Conservation (phyloP, 2,329 filamentous ascomycete genomes). For the Pseudogymnoascus sp. region DNA sequence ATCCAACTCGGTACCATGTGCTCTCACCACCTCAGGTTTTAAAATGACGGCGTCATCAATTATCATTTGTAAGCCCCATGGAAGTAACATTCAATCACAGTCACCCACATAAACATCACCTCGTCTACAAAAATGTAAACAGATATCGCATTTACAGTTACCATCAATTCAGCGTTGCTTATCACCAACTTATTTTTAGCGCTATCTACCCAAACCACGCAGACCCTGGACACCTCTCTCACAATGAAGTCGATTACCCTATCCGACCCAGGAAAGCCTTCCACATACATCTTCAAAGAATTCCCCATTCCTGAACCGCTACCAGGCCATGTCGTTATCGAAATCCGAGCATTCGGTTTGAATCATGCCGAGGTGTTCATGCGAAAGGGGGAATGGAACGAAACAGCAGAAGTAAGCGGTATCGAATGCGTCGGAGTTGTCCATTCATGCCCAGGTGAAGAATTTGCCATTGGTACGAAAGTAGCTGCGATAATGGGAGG, state of each 20-base stretch:
- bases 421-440: slow-evolving; percentile 24
- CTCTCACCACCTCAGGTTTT: not conserved
- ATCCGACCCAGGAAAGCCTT: slow-evolving; percentile 16
- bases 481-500: slow-evolving; percentile 25
- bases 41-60: not conserved
- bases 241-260: slow-evolving; percentile 34
- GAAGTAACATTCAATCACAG: no score
- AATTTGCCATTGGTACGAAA: slow-evolving; percentile 18
- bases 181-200: not conserved
- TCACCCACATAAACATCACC: not conserved
- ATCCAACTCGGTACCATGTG: not conserved
- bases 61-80: no score
- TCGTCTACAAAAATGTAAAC: not conserved
- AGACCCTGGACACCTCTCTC: not conserved
- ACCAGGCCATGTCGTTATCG: slow-evolving; percentile 35
- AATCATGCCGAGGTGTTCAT: slow-evolving; percentile 29
- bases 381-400: slow-evolving; percentile 17
- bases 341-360: slow-evolving; percentile 36
- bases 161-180: not conserved
- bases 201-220: not conserved
- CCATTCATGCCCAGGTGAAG: slow-evolving; percentile 17
- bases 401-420: slow-evolving; percentile 21
- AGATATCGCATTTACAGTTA: not conserved
- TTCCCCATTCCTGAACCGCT: slow-evolving; percentile 36
- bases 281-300: slow-evolving; percentile 25